These are phyloP conservation scores for Chytridium lagenaria DNA, from an alignment of 371 early-diverging fungal species.

Conservation along the genomic window DNA sequence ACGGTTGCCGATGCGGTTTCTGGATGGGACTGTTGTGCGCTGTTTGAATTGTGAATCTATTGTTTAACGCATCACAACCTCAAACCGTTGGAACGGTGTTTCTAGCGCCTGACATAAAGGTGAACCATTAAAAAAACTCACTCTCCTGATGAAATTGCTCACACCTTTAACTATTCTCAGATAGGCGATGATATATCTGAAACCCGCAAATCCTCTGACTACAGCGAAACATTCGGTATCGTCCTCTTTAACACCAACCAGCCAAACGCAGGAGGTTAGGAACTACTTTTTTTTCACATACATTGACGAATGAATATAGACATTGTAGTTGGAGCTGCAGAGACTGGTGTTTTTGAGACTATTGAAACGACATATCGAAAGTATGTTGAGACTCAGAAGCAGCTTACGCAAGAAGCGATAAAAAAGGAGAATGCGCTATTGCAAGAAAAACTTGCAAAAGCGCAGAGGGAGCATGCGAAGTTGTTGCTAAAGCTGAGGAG, in stretches of 20 bases:
- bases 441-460: too few species aligned
- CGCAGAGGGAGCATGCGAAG: too few species aligned
- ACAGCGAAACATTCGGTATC: background rate
- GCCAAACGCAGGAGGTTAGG: background rate
- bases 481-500: too few species aligned
- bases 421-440: too few species aligned
- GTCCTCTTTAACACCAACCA: background rate
- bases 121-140: too few species aligned
- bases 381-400: background rate
- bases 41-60: background rate
- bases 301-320: too few species aligned
- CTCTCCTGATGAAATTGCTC: too few species aligned
- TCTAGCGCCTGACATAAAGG: background rate
- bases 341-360: background rate
- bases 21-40: background rate
- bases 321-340: too few species aligned
- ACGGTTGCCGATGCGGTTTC: background rate
- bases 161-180: too few species aligned
- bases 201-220: too few species aligned
- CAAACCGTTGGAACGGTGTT: background rate
- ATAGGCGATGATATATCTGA: too few species aligned
- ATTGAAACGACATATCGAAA: background rate
- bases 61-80: too few species aligned
- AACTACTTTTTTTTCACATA: background rate
- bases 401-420: background rate